Base-by-base conservation (phyloP, 306 rosid species). In the Hylodesmum podocarpum region DNA sequence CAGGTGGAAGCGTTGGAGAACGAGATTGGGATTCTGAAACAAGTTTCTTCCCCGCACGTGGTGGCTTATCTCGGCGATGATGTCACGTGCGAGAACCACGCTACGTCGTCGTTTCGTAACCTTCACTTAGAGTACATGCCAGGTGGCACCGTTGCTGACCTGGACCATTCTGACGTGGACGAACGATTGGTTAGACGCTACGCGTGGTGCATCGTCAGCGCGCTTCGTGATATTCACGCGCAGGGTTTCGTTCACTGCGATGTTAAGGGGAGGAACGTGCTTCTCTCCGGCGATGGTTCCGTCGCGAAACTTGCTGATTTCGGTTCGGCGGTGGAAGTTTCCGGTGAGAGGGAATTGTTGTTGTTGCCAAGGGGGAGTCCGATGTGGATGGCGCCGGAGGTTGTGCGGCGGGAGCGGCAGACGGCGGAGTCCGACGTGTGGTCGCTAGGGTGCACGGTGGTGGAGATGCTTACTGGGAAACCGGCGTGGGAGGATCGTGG, bases 351-450 rank as follows among this genome's bases (percentile, higher is more conserved):
- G n/a, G n/a, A n/a, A n/a, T n/a, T n/a, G n/a, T n/a, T 6, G 29
- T 0, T 57, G 41, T 24, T 13, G 65, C 93, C 93, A 6, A 91
- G 98, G 4, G 98, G 98, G 19, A 94, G 96, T 15, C 98, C 98
- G 22, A 69, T 94, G 62, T 92, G 98, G 98, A 94, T 94, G 98
- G 98, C 97, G 15, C 98, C 98, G 76, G 98, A 94, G 87, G 98
- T 94, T 0, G 75, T 94, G 8, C 85, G 91, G 12, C 70, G 88
- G 78, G 91, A 90, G 61, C 84, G 72, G 39, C 97, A 90, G 84
- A 95, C 96, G 31, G 89, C 94, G 39, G 95, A 92, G 70, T 86
- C 96, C 14, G 97, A 94, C 73, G 83, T 94, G 18, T 94, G 98
- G 98, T 92, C 98, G 0, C 47, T 94, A 3, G 98, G 98, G 2